These are phyloP conservation scores for Herpetospermum pedunculosum DNA, from an alignment of 306 rosid genomes.

Conservation along the genomic window DNA sequence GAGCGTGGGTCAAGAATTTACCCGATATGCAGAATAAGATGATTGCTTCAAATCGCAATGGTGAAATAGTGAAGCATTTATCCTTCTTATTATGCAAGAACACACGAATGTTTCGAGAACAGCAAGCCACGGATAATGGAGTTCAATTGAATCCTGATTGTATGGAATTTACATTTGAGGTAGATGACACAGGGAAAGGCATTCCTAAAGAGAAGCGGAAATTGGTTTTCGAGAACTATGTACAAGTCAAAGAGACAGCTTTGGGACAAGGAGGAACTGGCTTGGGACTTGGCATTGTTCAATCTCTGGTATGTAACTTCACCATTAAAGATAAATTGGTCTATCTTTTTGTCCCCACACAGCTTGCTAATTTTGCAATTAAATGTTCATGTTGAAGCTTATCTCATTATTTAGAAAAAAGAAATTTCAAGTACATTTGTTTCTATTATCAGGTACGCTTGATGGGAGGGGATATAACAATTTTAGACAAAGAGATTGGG, in stretches of 20 bases:
- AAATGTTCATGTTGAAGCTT: neutral
- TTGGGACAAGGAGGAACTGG: constrained; percentile 67
- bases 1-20: constrained; percentile 46
- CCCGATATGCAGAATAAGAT: constrained; percentile 29
- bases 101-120: constrained; percentile 4
- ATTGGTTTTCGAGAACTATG: constrained; percentile 59
- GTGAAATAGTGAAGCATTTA: constrained; percentile 11
- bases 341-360: neutral
- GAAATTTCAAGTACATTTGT: neutral
- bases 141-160: constrained; percentile 19
- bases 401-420: neutral
- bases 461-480: constrained; percentile 70
- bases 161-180: constrained; percentile 61
- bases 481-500: constrained; percentile 55
- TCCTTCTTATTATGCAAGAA: constrained; percentile 25
- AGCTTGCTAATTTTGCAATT: neutral
- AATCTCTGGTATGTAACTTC: constrained; percentile 45
- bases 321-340: neutral
- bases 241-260: constrained; percentile 59
- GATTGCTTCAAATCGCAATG: constrained; percentile 14
- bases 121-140: constrained; percentile 19
- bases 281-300: constrained; percentile 89
- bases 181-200: constrained; percentile 85
- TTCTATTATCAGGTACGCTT: constrained; percentile 39
- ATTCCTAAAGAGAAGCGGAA: constrained; percentile 62